Percentiles rank a stretch among this genome's conserved stretches.
Evolutionary conservation across 208 protist genomes (phyloP).

Genomic region (Crithidia thermophila): DNA sequence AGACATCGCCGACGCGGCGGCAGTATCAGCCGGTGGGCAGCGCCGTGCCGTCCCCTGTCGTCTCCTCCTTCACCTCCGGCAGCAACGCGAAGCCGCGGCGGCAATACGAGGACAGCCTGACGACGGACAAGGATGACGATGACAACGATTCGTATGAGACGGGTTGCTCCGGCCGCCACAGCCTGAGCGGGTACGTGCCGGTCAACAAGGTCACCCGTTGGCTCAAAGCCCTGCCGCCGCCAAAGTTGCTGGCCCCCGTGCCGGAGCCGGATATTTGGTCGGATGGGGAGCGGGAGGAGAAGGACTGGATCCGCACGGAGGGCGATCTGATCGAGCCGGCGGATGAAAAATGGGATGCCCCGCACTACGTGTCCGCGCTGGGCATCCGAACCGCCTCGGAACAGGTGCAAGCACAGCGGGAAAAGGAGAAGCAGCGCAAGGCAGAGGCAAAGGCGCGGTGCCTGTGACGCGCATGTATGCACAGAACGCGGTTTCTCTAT

Average conservation of each 20-base stretch:
- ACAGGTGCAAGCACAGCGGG: neutral
- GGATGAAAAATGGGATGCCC: slow-evolving; percentile 30
- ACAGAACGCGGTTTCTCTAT: neutral
- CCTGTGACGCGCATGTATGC: too few relatives aligned
- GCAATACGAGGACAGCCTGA: slow-evolving; percentile 9
- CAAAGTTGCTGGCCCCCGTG: slow-evolving; percentile 18
- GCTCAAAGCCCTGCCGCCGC: slow-evolving; percentile 28
- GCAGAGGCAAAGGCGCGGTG: slow-evolving; percentile 5
- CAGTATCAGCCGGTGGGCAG: slow-evolving; percentile 13
- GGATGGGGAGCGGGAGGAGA: slow-evolving; percentile 39
- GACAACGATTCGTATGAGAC: slow-evolving; percentile 13
- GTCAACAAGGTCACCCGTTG: slow-evolving; percentile 35
- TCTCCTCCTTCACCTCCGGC: slow-evolving; percentile 37
- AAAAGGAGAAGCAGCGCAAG: slow-evolving; percentile 3
- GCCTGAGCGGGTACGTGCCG: slow-evolving; percentile 38
- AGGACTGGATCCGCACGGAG: slow-evolving; percentile 44
- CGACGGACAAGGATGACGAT: slow-evolving; percentile 7
- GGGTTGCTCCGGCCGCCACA: slow-evolving; percentile 23
- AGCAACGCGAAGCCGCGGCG: neutral
- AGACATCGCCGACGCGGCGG: neutral
- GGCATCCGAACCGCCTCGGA: slow-evolving; percentile 12
- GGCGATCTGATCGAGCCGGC: slow-evolving; percentile 23
- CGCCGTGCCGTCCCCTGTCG: slow-evolving; percentile 36
- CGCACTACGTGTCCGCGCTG: slow-evolving; percentile 56
- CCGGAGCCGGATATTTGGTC: slow-evolving; percentile 44